phyloP scores from a whole-genome alignment of 805 yeast species.

The Ogataea paraovalis region DNA sequence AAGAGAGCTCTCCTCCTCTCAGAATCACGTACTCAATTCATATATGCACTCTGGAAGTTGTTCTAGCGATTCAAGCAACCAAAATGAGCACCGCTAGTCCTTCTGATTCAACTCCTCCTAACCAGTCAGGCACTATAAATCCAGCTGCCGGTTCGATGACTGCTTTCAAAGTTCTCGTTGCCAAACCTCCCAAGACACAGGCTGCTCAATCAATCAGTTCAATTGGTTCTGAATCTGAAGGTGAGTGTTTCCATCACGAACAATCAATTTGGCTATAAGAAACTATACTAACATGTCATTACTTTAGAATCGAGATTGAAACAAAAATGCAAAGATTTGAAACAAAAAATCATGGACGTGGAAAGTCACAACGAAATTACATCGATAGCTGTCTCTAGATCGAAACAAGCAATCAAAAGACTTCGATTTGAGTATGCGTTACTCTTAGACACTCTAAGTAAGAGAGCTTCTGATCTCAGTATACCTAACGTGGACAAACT shows the following conservation, averaged over 20 bases:
- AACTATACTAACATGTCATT: constrained; percentile 1
- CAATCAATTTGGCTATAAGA: no score
- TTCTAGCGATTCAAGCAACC: no score
- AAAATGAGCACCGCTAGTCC: constrained; percentile 1
- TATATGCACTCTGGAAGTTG: no score
- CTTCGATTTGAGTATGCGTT: constrained; percentile 79
- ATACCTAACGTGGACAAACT: constrained; percentile 24
- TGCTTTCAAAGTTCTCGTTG: neutral
- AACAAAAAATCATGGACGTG: constrained; percentile 62
- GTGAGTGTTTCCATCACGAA: constrained; percentile 13
- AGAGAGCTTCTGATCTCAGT: constrained; percentile 34
- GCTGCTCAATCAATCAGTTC: constrained; percentile 1
- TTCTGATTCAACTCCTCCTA: neutral
- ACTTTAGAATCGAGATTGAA: constrained; percentile 38
- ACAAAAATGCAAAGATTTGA: constrained; percentile 69
- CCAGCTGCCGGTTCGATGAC: constrained; percentile 1
- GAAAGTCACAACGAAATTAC: constrained; percentile 76
- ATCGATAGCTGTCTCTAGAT: constrained; percentile 70
- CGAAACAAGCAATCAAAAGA: constrained; percentile 71
- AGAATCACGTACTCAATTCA: no score
- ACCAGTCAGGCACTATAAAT: neutral
- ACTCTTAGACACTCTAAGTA: constrained; percentile 74
- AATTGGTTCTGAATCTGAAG: constrained; percentile 11
- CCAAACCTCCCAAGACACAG: constrained; percentile 1
- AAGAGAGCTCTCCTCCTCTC: no score